Evolutionary conservation across 805 yeast genomes (phyloP).

Genomic region (Scheffersomyces stipitis): DNA sequence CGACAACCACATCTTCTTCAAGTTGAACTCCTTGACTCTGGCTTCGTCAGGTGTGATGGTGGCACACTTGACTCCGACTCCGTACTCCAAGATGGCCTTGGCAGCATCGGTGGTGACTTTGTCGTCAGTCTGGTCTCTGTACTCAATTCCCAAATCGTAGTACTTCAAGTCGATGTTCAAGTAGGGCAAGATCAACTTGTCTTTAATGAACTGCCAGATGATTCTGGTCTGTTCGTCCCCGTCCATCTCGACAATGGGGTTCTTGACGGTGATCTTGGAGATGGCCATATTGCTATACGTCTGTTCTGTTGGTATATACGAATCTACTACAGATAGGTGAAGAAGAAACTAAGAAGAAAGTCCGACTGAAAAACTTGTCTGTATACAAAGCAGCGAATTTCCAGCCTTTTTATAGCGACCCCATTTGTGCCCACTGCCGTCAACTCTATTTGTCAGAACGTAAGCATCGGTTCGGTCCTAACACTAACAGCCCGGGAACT

Average conservation of each 20-base stretch:
- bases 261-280: slow-evolving; percentile 71
- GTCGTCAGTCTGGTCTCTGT: slow-evolving; percentile 71
- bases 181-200: slow-evolving; percentile 64
- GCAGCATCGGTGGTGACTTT: slow-evolving; percentile 78
- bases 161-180: slow-evolving; percentile 73
- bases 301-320: too few species aligned
- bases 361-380: too few species aligned
- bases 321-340: too few species aligned
- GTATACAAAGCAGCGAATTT: too few species aligned
- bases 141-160: slow-evolving; percentile 68
- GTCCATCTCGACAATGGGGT: slow-evolving; percentile 75
- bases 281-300: too few species aligned
- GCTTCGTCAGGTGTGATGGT: slow-evolving; percentile 84
- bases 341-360: too few species aligned
- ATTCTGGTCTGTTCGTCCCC: slow-evolving; percentile 89
- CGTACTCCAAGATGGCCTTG: slow-evolving; percentile 67
- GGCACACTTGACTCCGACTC: slow-evolving; percentile 84
- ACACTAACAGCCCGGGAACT: too few species aligned
- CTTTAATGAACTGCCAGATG: slow-evolving; percentile 76
- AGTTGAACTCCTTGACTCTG: slow-evolving; percentile 69
- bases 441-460: too few species aligned
- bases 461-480: too few species aligned
- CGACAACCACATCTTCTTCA: slow-evolving; percentile 82
- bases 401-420: too few species aligned
- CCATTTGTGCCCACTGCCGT: too few species aligned